These are phyloP conservation scores for Daedalea quercina DNA, from an alignment of 768 basidiomycete species.

Conservation along the genomic window DNA sequence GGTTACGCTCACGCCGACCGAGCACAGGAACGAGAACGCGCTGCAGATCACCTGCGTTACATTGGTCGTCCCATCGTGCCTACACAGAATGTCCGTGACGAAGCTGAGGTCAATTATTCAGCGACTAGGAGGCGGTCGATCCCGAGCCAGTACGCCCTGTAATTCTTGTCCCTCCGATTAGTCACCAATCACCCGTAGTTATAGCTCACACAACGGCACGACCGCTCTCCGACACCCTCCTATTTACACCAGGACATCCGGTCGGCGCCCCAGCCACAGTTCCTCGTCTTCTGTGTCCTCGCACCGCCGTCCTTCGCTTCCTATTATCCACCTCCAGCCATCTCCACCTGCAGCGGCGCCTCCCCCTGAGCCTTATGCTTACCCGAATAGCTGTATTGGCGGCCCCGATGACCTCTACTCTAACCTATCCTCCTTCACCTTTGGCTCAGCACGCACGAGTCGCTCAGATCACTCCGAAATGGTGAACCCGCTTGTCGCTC, in stretches of 20 bases:
- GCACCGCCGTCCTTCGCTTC: conserved; percentile 22
- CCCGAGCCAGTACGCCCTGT: conserved; percentile 16
- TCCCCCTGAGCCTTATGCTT: background rate
- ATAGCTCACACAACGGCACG: conserved; percentile 8
- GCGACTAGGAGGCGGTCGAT: conserved; percentile 18
- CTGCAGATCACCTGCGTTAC: conserved; percentile 15
- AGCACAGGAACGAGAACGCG: conserved; percentile 12
- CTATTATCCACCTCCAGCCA: conserved; percentile 20
- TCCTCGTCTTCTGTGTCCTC: conserved; percentile 18
- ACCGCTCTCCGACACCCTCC: conserved; percentile 12
- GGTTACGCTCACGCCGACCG: conserved; percentile 14
- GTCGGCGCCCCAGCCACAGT: conserved; percentile 13
- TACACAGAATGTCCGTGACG: conserved; percentile 12
- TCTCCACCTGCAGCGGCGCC: conserved; percentile 8
- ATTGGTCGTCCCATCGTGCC: conserved; percentile 20
- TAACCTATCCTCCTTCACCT: conserved; percentile 34
- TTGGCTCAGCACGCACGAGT: conserved; percentile 27
- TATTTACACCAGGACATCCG: conserved; percentile 7
- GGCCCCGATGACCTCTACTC: conserved; percentile 30
- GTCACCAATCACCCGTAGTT: conserved; percentile 3
- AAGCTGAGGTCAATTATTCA: conserved; percentile 8
- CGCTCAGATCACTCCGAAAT: conserved; percentile 19
- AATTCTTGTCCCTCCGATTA: background rate
- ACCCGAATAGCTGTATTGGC: conserved; percentile 7
- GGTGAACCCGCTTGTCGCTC: conserved; percentile 33